Base-by-base conservation (phyloP, 768 basidiomycete species). In the Pisolithus albus region DNA sequence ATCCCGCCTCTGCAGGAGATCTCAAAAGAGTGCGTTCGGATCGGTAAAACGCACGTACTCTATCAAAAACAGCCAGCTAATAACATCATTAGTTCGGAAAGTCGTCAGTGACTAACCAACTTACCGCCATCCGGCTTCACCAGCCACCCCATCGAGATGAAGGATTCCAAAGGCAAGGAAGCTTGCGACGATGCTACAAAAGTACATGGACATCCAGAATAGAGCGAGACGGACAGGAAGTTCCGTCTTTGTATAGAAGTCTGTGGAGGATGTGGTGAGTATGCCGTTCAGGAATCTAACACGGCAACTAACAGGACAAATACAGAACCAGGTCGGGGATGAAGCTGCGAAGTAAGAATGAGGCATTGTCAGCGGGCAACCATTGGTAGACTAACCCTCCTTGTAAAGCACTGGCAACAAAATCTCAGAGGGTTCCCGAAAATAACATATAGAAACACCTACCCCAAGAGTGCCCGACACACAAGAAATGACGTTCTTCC, bases 111-210 rank as follows among this genome's bases (percentile, higher is more conserved):
- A 26, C 5, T 8, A 5, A n/a, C 42, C 15, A 21, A 61, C 67
- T 24, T 45, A 72, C 69, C 76, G 65, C 79, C 80, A 80, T 2
- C 80, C 80, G 3, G 74, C 77, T 39, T 71, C 67, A 0, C 77
- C 82, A 1, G 66, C 70, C 5, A 79, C 59, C 7, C 82, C 82
- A 18, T 80, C 69, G 74, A 86, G 74, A 49, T 75, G 75, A 8
- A 84, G 70, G 6, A 82, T 73, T n/a, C 82, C 83, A 46, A 75
- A 81, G 0, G 82, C 82, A 7, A 83, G 63, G 61, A 86, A 82
- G 49, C 74, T 76, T 4, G 66, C 74, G 5, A 79, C 46, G 36
- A 83, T 75, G 39, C 61, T 67, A 55, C 75, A 76, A 9, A 75
- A 45, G 50, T 76, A 71, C 9, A 68, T 66, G 21, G 76, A 75